A percentile compares a stretch with the other conserved stretches of the same genome.
Conservation (phyloP, 2,329 filamentous ascomycete genomes). For the Hymenoscyphus scutula region DNA sequence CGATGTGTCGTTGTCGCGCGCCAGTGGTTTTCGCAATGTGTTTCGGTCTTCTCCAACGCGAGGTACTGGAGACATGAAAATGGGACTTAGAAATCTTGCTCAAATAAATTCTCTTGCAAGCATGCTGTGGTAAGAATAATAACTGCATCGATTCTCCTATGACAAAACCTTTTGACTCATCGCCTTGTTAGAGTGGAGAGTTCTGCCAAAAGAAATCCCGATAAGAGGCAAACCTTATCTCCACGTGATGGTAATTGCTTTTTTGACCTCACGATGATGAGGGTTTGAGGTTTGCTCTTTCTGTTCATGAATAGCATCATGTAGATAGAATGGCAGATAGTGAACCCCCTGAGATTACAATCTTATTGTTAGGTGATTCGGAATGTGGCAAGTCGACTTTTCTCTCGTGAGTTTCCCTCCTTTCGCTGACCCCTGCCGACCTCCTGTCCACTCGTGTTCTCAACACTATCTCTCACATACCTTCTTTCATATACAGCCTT, state of each 20-base stretch:
- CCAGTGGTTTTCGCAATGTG: constrained; percentile 8
- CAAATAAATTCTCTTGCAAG: constrained; percentile 13
- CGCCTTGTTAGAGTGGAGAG: neutral
- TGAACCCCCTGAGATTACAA: constrained; percentile 41
- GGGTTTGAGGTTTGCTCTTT: neutral
- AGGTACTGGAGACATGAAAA: constrained; percentile 22
- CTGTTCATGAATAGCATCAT: neutral
- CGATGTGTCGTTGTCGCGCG: constrained; percentile 1
- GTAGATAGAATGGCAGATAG: constrained; percentile 32
- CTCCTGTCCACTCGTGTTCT: neutral
- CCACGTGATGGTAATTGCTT: constrained; percentile 30
- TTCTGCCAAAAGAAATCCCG: neutral
- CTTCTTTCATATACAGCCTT: neutral
- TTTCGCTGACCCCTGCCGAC: neutral
- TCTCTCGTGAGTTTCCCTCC: constrained; percentile 50
- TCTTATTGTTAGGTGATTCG: constrained; percentile 58
- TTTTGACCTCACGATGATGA: neutral
- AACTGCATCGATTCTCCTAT: constrained; percentile 6
- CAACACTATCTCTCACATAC: neutral
- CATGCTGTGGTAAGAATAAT: neutral
- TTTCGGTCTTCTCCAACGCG: constrained; percentile 20
- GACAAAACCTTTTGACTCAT: neutral
- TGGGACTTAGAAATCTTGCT: constrained; percentile 10
- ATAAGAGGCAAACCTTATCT: neutral
- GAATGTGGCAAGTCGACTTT: constrained; percentile 61